Conservation (phyloP, 2,329 filamentous ascomycete genomes). For the Fusarium sulawesiense region DNA sequence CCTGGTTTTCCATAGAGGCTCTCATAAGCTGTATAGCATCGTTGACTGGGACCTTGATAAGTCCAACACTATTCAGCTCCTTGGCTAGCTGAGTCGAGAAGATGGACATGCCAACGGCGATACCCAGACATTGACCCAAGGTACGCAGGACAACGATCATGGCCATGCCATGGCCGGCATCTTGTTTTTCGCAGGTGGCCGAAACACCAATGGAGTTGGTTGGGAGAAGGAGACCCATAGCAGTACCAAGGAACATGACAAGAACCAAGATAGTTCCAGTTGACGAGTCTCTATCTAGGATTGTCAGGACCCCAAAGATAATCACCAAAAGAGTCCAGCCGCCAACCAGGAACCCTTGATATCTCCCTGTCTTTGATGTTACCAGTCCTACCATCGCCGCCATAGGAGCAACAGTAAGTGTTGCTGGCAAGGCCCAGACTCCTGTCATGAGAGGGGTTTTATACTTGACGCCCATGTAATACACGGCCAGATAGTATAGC, state of each 20-base stretch:
- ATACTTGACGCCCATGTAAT: slow-evolving; percentile 42
- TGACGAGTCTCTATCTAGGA: slow-evolving; percentile 61
- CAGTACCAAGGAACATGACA: slow-evolving; percentile 69
- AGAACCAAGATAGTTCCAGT: slow-evolving; percentile 69
- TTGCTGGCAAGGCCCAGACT: slow-evolving; percentile 68
- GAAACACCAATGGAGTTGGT: slow-evolving; percentile 73
- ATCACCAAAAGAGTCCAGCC: slow-evolving; percentile 71
- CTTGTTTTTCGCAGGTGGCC: slow-evolving; percentile 53
- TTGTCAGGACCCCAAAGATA: slow-evolving; percentile 66
- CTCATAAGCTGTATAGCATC: slow-evolving; percentile 40
- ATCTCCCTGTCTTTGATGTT: slow-evolving; percentile 67
- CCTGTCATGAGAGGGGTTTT: slow-evolving; percentile 41
- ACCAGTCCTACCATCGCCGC: slow-evolving; percentile 66
- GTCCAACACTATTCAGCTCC: slow-evolving; percentile 24
- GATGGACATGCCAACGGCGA: slow-evolving; percentile 43
- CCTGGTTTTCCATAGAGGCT: slow-evolving; percentile 31
- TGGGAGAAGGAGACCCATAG: slow-evolving; percentile 73
- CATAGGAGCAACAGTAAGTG: slow-evolving; percentile 72
- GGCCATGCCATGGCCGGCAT: slow-evolving; percentile 42
- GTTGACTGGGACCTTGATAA: slow-evolving; percentile 21
- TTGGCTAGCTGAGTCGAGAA: slow-evolving; percentile 40
- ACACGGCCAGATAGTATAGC: slow-evolving; percentile 46
- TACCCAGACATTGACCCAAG: slow-evolving; percentile 45
- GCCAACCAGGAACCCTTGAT: slow-evolving; percentile 69
- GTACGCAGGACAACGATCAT: slow-evolving; percentile 45